Percentiles rank a stretch among this genome's conserved stretches.
Evolutionary conservation across 2,329 filamentous ascomycete genomes (phyloP).

Genomic region (Achaetomium macrosporum): DNA sequence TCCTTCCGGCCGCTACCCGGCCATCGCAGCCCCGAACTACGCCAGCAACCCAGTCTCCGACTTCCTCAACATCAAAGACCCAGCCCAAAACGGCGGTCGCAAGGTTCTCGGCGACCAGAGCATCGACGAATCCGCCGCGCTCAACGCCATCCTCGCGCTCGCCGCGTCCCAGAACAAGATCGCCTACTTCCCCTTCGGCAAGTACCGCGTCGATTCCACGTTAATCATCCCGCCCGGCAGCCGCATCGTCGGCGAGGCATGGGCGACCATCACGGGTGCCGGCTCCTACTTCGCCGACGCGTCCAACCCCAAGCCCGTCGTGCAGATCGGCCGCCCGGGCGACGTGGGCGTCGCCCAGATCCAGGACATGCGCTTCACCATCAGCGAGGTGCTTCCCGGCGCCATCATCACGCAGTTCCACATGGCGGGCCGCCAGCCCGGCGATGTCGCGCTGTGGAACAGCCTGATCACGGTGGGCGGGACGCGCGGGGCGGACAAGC

Average conservation of each 20-base stretch:
- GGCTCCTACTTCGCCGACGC: constrained; percentile 46
- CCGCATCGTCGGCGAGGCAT: constrained; percentile 48
- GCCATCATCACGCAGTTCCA: constrained; percentile 52
- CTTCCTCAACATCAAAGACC: constrained; percentile 40
- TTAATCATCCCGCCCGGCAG: constrained; percentile 44
- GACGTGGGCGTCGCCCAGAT: constrained; percentile 57
- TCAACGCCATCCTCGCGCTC: constrained; percentile 35
- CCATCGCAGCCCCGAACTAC: constrained; percentile 36
- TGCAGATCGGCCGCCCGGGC: constrained; percentile 52
- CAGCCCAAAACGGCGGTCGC: constrained; percentile 32
- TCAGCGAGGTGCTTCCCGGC: constrained; percentile 53
- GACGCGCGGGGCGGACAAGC: constrained; percentile 29
- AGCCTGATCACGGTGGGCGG: constrained; percentile 35
- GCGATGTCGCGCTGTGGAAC: constrained; percentile 45
- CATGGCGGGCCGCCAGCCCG: constrained; percentile 31
- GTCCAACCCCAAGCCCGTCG: constrained; percentile 48
- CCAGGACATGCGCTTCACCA: constrained; percentile 60
- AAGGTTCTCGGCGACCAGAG: constrained; percentile 35
- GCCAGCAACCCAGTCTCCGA: constrained; percentile 29
- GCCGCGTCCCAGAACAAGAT: constrained; percentile 38
- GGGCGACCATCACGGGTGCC: constrained; percentile 46
- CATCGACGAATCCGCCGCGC: constrained; percentile 33
- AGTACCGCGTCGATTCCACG: constrained; percentile 48
- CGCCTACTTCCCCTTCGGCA: constrained; percentile 50
- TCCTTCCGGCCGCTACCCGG: constrained; percentile 33